These are phyloP conservation scores for Bauhinia variegata DNA, from an alignment of 306 rosid species.

Conservation along the genomic window DNA sequence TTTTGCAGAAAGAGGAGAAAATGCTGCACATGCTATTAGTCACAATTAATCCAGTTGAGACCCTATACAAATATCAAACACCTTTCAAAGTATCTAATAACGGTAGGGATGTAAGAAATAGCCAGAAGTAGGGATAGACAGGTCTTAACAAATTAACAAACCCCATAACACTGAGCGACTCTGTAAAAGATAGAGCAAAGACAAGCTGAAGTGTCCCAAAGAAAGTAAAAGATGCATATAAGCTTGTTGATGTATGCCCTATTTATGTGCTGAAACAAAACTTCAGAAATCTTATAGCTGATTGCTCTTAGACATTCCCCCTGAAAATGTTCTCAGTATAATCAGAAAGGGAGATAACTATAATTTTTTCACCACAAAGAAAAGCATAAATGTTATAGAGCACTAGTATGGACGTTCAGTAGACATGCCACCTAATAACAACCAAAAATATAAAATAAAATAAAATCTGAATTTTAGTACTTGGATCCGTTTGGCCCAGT, in stretches of 20 bases:
- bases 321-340: background rate
- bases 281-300: background rate
- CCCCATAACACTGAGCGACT: slow-evolving; percentile 3
- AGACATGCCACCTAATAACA: background rate
- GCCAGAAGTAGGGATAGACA: slow-evolving; percentile 8
- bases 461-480: slow-evolving; percentile 10
- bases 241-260: background rate
- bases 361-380: background rate
- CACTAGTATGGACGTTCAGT: background rate
- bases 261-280: background rate
- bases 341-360: slow-evolving; percentile 4
- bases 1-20: background rate
- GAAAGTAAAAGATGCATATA: slow-evolving; percentile 8
- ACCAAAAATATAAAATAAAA: too few relatives aligned
- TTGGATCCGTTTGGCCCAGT: background rate
- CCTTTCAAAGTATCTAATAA: background rate
- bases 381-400: slow-evolving; percentile 6
- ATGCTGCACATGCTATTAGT: background rate
- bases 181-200: slow-evolving; percentile 6
- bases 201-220: slow-evolving; percentile 9
- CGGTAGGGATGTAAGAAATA: background rate
- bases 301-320: background rate
- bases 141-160: slow-evolving; percentile 2
- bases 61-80: too few relatives aligned
- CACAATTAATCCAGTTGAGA: background rate